A percentile compares a stretch with the other conserved stretches of the same genome.
Conservation (phyloP, 345 rosid species). For the Eucalyptus curtisii region DNA sequence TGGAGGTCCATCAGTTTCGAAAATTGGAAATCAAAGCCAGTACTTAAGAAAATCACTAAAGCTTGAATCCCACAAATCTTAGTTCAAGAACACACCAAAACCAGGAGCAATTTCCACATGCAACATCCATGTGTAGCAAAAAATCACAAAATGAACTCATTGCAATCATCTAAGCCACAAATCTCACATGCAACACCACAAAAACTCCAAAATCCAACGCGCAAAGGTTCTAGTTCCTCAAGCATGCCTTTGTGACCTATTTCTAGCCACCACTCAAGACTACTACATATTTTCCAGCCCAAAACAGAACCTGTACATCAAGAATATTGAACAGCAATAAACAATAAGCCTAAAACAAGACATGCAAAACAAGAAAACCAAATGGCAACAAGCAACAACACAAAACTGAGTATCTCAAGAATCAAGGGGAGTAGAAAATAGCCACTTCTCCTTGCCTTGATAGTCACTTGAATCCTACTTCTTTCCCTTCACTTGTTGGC, state of each 20-base stretch:
- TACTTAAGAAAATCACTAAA: not conserved
- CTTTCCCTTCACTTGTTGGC: no score
- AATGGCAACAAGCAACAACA: no score
- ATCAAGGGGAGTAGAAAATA: no score
- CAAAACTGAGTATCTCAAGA: no score
- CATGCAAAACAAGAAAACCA: no score
- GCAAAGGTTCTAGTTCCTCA: not conserved
- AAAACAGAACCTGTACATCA: no score
- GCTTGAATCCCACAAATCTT: not conserved
- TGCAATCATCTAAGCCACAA: not conserved
- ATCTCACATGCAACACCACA: not conserved
- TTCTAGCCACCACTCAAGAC: no score
- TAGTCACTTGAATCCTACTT: no score
- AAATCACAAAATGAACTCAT: not conserved
- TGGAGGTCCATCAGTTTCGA: not conserved
- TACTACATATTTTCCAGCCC: no score
- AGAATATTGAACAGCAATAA: rapidly evolving
- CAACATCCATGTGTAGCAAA: not conserved
- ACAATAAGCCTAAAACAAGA: rapidly evolving
- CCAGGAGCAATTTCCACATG: not conserved
- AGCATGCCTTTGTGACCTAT: no score
- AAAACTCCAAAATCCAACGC: not conserved
- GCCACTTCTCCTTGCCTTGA: no score
- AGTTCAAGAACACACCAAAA: not conserved
- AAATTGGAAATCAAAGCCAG: not conserved